phyloP scores from a whole-genome alignment of 768 basidiomycete species.

The Gloeopeniophorella convolvens region DNA sequence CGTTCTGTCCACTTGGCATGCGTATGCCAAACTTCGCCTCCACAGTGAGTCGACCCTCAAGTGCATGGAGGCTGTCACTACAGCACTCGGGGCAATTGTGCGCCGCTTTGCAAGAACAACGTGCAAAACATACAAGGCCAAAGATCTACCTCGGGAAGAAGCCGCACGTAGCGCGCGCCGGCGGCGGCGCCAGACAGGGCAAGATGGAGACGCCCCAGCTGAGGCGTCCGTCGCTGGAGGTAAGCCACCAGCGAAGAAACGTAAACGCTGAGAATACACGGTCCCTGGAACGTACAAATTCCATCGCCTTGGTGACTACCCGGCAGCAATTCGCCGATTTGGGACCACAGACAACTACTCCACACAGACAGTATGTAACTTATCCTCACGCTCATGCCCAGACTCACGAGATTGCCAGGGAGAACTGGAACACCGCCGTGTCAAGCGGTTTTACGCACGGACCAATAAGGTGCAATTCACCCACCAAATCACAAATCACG shows the following conservation, averaged over 20 bases:
- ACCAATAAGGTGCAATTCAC: slow-evolving; percentile 23
- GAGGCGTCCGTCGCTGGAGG: background rate
- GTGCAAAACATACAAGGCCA: slow-evolving; percentile 14
- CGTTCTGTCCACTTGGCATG: slow-evolving; percentile 23
- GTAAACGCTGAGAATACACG: too few relatives aligned
- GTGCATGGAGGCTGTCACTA: slow-evolving; percentile 5
- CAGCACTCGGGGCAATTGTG: slow-evolving; percentile 2
- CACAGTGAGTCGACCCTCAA: slow-evolving; percentile 23
- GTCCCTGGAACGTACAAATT: too few relatives aligned
- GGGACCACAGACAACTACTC: too few relatives aligned
- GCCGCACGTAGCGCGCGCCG: background rate
- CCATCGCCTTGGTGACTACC: slow-evolving; percentile 33
- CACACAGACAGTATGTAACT: slow-evolving; percentile 28
- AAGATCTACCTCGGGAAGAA: slow-evolving; percentile 13
- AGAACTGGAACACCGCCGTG: slow-evolving; percentile 31
- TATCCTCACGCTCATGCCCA: background rate
- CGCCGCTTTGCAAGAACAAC: slow-evolving; percentile 17
- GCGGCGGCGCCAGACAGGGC: background rate
- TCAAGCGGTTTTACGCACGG: too few relatives aligned
- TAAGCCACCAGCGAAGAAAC: slow-evolving; percentile 29
- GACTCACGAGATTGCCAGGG: slow-evolving; percentile 22
- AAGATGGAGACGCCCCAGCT: background rate
- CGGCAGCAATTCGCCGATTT: slow-evolving; percentile 23
- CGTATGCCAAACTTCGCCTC: slow-evolving; percentile 25
- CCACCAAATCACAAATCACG: slow-evolving; percentile 23